Evolutionary conservation across 2,329 filamentous ascomycete genomes (phyloP).

Genomic region (Trichoderma breve): DNA sequence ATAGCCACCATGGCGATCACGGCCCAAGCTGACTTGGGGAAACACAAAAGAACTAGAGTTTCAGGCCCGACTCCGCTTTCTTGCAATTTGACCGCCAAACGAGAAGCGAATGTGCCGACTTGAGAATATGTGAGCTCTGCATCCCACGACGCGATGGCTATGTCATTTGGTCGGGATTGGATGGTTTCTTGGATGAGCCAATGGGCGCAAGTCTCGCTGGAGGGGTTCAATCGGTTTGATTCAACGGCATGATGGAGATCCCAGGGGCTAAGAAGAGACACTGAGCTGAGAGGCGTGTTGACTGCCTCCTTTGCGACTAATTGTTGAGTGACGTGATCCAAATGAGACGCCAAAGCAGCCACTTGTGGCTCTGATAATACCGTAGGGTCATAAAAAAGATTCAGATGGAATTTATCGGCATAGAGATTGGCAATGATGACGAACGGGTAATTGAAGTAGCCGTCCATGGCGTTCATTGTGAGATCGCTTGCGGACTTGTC

Average conservation of each 20-base stretch:
- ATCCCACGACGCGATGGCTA: slow-evolving; percentile 12
- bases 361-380: slow-evolving; percentile 6
- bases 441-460: slow-evolving; percentile 17
- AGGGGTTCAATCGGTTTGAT: not conserved
- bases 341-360: not conserved
- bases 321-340: slow-evolving; percentile 5
- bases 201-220: slow-evolving; percentile 1
- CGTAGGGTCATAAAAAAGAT: slow-evolving; percentile 5
- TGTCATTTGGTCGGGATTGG: not conserved
- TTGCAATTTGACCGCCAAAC: slow-evolving; percentile 2
- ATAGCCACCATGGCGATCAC: slow-evolving; percentile 22
- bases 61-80: slow-evolving; percentile 12
- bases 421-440: not conserved
- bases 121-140: slow-evolving; percentile 16
- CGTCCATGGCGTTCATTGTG: slow-evolving; percentile 5
- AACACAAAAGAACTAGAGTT: slow-evolving; percentile 21
- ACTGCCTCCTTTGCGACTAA: not conserved
- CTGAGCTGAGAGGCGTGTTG: slow-evolving; percentile 1
- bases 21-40: slow-evolving; percentile 22
- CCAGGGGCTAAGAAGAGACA: slow-evolving; percentile 12
- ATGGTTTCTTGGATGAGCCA: slow-evolving; percentile 3
- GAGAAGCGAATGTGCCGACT: not conserved
- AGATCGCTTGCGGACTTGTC: not conserved
- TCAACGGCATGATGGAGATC: not conserved
- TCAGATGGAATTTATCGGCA: not conserved